These are phyloP conservation scores for Allantophomopsis lycopodina DNA, from an alignment of 2,329 filamentous ascomycete species.

Conservation along the genomic window DNA sequence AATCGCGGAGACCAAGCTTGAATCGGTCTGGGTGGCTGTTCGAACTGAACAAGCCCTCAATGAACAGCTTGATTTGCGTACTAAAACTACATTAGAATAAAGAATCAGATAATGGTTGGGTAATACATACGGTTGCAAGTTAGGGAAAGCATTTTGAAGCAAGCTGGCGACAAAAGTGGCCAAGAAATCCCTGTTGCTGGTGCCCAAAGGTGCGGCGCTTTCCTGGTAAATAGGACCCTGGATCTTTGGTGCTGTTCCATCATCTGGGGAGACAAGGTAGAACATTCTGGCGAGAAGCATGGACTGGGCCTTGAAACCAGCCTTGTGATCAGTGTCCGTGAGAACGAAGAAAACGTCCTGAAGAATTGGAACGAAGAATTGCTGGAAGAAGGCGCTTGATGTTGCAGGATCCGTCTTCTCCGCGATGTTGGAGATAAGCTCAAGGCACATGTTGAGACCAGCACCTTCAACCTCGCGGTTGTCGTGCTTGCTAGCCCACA, in stretches of 20 bases:
- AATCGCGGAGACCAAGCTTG: conserved; percentile 90
- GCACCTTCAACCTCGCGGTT: conserved; percentile 96
- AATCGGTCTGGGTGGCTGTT: conserved; percentile 89
- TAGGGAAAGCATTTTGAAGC: conserved; percentile 81
- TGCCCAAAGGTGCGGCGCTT: conserved; percentile 72
- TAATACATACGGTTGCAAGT: conserved; percentile 69
- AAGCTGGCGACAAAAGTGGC: conserved; percentile 76
- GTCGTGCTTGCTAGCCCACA: conserved; percentile 99
- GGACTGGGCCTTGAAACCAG: conserved; percentile 96
- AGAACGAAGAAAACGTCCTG: conserved; percentile 98
- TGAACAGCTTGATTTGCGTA: conserved; percentile 78
- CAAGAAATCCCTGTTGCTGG: conserved; percentile 82
- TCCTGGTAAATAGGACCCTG: conserved; percentile 79
- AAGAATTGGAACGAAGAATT: conserved; percentile 89
- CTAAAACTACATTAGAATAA: conserved; percentile 26
- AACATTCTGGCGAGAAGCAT: conserved; percentile 91
- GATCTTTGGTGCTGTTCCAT: conserved; percentile 64
- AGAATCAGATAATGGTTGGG: background rate
- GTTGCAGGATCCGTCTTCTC: conserved; percentile 68
- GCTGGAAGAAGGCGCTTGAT: conserved; percentile 92
- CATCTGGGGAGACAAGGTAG: conserved; percentile 73
- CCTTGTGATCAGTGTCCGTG: conserved; percentile 96
- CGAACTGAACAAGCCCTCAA: conserved; percentile 74
- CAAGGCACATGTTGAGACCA: conserved; percentile 93
- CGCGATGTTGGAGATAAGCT: conserved; percentile 94